These are phyloP conservation scores for Barnettozyma hawaiiensis DNA, from an alignment of 1,139 yeast species.

Conservation along the genomic window DNA sequence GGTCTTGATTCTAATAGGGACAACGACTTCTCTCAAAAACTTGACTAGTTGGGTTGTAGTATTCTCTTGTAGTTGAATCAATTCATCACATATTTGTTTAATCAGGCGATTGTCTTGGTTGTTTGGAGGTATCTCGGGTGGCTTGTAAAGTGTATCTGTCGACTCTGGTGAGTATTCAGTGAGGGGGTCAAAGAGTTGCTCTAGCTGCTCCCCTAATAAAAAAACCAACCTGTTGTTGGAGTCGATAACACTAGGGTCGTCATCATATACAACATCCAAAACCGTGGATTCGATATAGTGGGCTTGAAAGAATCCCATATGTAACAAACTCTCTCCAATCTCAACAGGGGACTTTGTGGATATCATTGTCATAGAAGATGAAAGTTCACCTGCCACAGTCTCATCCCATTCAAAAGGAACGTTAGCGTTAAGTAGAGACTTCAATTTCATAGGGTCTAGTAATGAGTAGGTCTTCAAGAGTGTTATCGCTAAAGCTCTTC, in stretches of 20 bases:
- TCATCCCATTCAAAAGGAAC: conserved; percentile 47
- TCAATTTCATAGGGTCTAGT: conserved; percentile 30
- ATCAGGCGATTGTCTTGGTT: conserved; percentile 30
- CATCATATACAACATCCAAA: conserved; percentile 71
- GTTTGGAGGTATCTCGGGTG: conserved; percentile 24
- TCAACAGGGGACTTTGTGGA: conserved; percentile 46
- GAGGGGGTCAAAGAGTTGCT: conserved; percentile 82
- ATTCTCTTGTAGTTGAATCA: conserved; percentile 65
- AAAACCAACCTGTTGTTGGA: conserved; percentile 70
- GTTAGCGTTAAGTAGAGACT: conserved; percentile 18
- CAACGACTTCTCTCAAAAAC: conserved; percentile 69
- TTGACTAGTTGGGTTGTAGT: conserved; percentile 67
- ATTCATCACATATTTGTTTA: conserved; percentile 56
- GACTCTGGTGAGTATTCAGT: conserved; percentile 90
- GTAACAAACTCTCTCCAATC: conserved; percentile 46
- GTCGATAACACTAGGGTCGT: conserved; percentile 45
- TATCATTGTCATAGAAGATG: conserved; percentile 53
- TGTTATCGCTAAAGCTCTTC: conserved; percentile 74
- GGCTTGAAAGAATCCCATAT: conserved; percentile 55
- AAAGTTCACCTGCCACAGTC: conserved; percentile 72
- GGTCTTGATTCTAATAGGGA: conserved; percentile 71
- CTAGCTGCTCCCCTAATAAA: conserved; percentile 76
- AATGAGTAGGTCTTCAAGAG: conserved; percentile 62
- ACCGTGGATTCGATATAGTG: conserved; percentile 50
- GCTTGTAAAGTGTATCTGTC: conserved; percentile 57